phyloP scores from a whole-genome alignment of 1,284 basidiomycete species.

The Fomes fomentarius region DNA sequence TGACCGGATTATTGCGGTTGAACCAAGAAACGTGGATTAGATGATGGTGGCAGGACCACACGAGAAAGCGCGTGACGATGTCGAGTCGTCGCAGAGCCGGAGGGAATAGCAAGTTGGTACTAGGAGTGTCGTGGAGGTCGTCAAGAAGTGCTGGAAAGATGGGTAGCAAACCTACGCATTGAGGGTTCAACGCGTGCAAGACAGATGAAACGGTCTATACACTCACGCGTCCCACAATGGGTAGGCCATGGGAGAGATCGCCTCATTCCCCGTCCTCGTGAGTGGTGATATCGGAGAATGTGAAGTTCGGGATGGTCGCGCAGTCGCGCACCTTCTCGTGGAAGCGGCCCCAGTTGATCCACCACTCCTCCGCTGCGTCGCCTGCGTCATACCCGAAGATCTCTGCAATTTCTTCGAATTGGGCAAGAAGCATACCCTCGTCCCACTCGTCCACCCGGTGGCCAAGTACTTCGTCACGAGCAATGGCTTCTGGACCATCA shows the following conservation, averaged over 20 bases:
- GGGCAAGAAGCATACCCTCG: constrained; percentile 28
- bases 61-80: neutral
- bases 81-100: neutral
- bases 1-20: neutral
- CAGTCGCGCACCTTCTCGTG: constrained; percentile 18
- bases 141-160: neutral
- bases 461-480: constrained; percentile 42
- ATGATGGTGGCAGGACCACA: too few relatives aligned
- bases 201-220: too few relatives aligned
- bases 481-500: constrained; percentile 42
- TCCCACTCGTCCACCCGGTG: constrained; percentile 25
- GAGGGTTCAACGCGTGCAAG: too few relatives aligned
- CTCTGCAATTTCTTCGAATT: constrained; percentile 32
- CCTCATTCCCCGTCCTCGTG: too few relatives aligned
- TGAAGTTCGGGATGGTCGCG: neutral
- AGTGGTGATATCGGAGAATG: too few relatives aligned
- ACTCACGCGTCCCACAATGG: too few relatives aligned
- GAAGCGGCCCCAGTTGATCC: constrained; percentile 39
- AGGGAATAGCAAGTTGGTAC: neutral
- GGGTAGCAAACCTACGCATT: neutral
- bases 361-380: constrained; percentile 41
- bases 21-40: neutral
- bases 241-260: too few relatives aligned
- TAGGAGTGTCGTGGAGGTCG: neutral
- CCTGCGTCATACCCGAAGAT: constrained; percentile 38